A percentile compares a stretch with the other conserved stretches of the same genome.
Conservation (phyloP, 345 rosid genomes). For the Lepidium didymum region DNA sequence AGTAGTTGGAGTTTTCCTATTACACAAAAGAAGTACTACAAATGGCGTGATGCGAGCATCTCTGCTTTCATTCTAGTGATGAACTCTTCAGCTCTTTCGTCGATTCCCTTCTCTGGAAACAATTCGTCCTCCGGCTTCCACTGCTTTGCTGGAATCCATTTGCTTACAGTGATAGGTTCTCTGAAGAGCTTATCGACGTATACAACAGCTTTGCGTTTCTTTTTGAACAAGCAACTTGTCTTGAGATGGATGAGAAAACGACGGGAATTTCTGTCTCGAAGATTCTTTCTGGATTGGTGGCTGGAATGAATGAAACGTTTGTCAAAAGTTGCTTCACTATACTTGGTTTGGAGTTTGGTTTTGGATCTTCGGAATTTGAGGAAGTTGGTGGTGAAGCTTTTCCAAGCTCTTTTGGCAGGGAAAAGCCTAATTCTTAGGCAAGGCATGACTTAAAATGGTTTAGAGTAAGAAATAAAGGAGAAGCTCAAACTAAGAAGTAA, state of each 20-base stretch:
- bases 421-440: slow-evolving; percentile 44
- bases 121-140: slow-evolving; percentile 17
- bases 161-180: neutral
- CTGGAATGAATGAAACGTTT: neutral
- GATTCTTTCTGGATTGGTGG: neutral
- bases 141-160: slow-evolving; percentile 32
- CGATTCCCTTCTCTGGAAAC: slow-evolving; percentile 47
- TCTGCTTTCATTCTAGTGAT: slow-evolving; percentile 51
- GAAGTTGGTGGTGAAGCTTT: slow-evolving; percentile 53
- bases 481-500: neutral
- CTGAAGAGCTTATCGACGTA: slow-evolving; percentile 51
- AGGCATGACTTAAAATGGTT: slow-evolving; percentile 35
- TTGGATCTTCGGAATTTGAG: slow-evolving; percentile 39
- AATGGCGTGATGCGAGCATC: slow-evolving; percentile 38
- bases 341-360: slow-evolving; percentile 10
- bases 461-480: neutral
- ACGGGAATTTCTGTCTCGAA: slow-evolving; percentile 2
- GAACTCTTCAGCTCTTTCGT: slow-evolving; percentile 75
- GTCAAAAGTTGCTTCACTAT: neutral
- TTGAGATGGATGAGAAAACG: slow-evolving; percentile 35
- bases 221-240: slow-evolving; percentile 24
- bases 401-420: slow-evolving; percentile 69
- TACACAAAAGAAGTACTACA: slow-evolving; percentile 16
- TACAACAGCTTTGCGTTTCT: slow-evolving; percentile 35
- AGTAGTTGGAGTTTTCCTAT: neutral